A percentile compares a stretch with the other conserved stretches of the same genome.
Conservation (phyloP, 2,329 filamentous ascomycete genomes). For the Parascedosporium putredinis region DNA sequence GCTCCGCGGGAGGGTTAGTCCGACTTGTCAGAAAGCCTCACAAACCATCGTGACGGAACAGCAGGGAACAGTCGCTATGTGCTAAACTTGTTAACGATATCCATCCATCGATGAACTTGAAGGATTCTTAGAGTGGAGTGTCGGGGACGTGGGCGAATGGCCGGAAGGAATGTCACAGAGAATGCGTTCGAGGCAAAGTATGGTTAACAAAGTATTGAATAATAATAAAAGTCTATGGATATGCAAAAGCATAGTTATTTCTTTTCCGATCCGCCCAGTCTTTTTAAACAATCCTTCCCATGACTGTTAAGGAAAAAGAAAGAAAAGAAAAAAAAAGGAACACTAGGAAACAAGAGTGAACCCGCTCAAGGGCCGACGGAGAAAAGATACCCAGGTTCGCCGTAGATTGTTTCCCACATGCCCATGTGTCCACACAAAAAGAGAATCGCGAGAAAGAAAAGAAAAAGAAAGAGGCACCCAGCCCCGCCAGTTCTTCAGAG, state of each 20-base stretch:
- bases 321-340: conserved; percentile 6
- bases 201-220: background rate
- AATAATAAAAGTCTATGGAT: conserved; percentile 1
- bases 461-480: background rate
- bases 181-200: too few species aligned
- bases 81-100: too few species aligned
- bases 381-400: background rate
- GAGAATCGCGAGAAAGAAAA: too few species aligned
- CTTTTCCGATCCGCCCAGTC: conserved; percentile 1
- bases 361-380: too few species aligned
- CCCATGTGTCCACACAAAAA: background rate
- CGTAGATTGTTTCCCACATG: background rate
- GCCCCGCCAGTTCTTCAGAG: background rate
- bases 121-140: background rate
- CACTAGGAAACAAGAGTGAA: too few species aligned
- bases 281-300: background rate
- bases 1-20: too few species aligned
- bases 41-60: too few species aligned
- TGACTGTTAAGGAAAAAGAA: conserved; percentile 1
- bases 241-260: conserved; percentile 2
- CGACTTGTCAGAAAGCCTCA: too few species aligned
- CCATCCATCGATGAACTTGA: too few species aligned
- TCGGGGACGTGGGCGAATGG: background rate
- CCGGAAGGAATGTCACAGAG: background rate
- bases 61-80: too few species aligned